A percentile compares a stretch with the other conserved stretches of the same genome.
Conservation (phyloP, 2,329 filamentous ascomycete species). For the Pseudocercospora cruenta region DNA sequence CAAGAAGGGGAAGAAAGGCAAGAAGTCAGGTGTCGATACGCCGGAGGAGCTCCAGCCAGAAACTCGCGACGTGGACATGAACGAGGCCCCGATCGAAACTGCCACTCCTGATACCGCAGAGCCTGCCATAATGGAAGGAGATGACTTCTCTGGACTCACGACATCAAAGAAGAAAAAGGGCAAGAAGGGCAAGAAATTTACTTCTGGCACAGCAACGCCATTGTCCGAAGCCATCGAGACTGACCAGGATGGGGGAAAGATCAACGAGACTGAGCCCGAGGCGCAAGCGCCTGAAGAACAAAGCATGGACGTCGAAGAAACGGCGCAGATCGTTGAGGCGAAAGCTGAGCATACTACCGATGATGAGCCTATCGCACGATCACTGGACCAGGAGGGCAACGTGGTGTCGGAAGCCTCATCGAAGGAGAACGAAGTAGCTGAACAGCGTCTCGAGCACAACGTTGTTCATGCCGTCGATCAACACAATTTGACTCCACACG, state of each 20-base stretch:
- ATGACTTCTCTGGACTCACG: conserved; percentile 6
- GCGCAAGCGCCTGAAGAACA: neutral
- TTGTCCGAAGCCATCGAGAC: conserved; percentile 27
- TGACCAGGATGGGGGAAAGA: neutral
- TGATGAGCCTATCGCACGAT: neutral
- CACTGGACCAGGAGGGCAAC: neutral
- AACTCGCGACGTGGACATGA: neutral
- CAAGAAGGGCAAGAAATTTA: conserved; percentile 36
- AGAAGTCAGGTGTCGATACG: conserved; percentile 35
- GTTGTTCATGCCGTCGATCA: neutral
- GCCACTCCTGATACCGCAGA: neutral
- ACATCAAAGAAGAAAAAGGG: conserved; percentile 25
- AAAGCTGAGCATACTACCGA: neutral
- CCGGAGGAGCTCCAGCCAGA: conserved; percentile 30
- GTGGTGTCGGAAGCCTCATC: neutral
- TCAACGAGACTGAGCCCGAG: neutral
- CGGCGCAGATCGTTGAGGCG: neutral
- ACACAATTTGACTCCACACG: neutral
- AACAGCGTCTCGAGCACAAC: neutral
- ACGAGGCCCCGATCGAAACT: neutral
- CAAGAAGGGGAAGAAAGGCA: conserved; percentile 48
- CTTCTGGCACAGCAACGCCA: conserved; percentile 8
- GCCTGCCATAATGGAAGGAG: neutral
- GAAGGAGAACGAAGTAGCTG: neutral
- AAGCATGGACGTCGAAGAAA: neutral